A percentile compares a stretch with the other conserved stretches of the same genome.
Evolutionary conservation across 1,284 basidiomycete species (phyloP).

Genomic region (Puccinia brachypodii): DNA sequence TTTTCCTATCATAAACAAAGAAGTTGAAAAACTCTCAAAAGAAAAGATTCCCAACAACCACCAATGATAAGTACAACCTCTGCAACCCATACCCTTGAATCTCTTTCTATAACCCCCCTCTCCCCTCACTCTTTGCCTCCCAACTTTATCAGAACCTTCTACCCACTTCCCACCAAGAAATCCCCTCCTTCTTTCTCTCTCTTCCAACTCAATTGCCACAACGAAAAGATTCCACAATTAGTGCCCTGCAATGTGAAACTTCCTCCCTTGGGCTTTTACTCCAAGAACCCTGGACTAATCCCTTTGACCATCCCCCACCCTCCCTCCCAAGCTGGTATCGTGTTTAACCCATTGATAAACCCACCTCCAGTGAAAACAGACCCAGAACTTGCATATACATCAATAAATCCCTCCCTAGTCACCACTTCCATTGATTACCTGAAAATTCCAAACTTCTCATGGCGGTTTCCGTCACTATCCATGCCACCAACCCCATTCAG

Average conservation of each 20-base stretch:
- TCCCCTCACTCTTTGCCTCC: not conserved
- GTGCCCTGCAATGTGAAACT: not conserved
- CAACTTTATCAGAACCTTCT: not conserved
- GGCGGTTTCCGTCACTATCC: not conserved
- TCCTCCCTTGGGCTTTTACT: not conserved
- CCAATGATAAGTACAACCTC: not conserved
- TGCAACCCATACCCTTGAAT: not conserved
- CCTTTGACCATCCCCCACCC: not conserved
- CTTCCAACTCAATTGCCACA: not conserved
- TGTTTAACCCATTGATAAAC: too few relatives aligned
- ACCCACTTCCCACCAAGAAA: not conserved
- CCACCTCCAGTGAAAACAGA: not conserved
- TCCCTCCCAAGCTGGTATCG: not conserved
- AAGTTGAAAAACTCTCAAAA: too few relatives aligned
- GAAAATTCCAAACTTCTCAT: too few relatives aligned
- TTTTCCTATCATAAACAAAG: not conserved
- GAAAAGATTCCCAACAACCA: too few relatives aligned
- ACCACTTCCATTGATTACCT: too few relatives aligned
- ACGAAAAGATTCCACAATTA: not conserved
- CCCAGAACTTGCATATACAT: too few relatives aligned
- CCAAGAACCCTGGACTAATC: constrained; percentile 30
- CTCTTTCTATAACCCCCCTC: not conserved
- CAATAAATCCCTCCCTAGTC: too few relatives aligned
- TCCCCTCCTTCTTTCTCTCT: not conserved
- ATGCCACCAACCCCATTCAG: not conserved